A percentile compares a stretch with the other conserved stretches of the same genome.
Evolutionary conservation across 2,329 filamentous ascomycete species (phyloP).

Genomic region (Lecanicillium sp.): DNA sequence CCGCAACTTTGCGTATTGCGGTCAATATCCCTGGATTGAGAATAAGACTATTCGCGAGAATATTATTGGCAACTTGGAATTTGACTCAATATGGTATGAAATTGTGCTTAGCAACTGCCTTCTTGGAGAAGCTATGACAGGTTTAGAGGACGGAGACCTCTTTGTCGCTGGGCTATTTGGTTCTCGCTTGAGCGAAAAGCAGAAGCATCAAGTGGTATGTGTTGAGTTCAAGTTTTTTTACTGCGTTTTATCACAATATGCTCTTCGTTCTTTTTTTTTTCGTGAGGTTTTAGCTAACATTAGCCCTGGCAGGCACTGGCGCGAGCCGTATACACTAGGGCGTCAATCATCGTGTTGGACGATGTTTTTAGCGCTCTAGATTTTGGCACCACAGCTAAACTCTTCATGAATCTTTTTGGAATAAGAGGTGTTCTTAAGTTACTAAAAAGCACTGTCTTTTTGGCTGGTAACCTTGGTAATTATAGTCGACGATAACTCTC

Average conservation of each 20-base stretch:
- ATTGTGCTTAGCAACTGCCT: slow-evolving; percentile 22
- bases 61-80: slow-evolving; percentile 14
- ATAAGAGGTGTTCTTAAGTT: neutral
- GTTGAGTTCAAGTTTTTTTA: too few species aligned
- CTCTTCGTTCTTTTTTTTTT: too few species aligned
- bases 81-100: slow-evolving; percentile 19
- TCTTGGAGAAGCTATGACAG: neutral
- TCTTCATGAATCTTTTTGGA: too few species aligned
- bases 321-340: neutral
- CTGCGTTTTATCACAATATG: neutral
- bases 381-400: too few species aligned
- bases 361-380: too few species aligned
- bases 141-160: neutral
- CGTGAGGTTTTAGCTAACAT: neutral
- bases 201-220: neutral
- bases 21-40: slow-evolving; percentile 16
- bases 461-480: neutral
- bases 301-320: neutral
- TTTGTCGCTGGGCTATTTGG: neutral
- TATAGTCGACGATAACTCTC: neutral
- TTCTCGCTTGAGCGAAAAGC: neutral
- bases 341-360: neutral
- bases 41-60: slow-evolving; percentile 16
- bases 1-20: slow-evolving; percentile 28
- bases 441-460: neutral